These are phyloP conservation scores for Plasmodium knowlesi DNA, from an alignment of 169 alveolate genomes.

Conservation along the genomic window DNA sequence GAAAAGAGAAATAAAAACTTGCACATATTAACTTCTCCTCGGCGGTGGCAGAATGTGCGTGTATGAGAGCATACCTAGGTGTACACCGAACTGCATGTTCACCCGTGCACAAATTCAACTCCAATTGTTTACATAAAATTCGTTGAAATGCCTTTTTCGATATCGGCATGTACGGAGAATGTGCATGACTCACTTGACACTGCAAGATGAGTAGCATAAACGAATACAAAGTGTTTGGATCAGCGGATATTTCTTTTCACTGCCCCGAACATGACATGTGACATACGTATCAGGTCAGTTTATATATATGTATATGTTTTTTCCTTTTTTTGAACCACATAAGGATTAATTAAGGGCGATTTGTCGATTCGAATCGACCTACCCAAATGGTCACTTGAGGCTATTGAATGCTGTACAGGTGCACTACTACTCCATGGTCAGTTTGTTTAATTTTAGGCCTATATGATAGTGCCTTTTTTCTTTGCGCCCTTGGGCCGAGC, in stretches of 20 bases:
- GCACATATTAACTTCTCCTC: not conserved
- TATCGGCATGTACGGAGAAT: not conserved
- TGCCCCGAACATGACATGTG: not conserved
- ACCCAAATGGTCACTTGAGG: not conserved
- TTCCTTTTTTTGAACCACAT: not conserved
- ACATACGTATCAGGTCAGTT: not conserved
- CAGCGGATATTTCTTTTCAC: not conserved
- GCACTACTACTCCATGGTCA: not conserved
- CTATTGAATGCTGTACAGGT: not conserved
- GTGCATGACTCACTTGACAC: not conserved
- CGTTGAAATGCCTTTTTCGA: not conserved
- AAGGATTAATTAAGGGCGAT: not conserved
- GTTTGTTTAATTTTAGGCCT: not conserved
- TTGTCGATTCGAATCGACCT: not conserved
- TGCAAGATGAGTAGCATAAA: not conserved
- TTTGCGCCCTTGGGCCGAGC: not conserved
- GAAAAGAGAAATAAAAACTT: not conserved
- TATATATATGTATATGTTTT: not conserved
- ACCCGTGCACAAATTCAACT: not conserved
- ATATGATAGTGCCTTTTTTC: not conserved
- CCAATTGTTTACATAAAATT: not conserved
- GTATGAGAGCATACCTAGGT: not conserved
- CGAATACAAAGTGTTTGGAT: not conserved
- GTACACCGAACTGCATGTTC: not conserved
- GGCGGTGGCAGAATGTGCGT: not conserved